Percentiles rank a stretch among this genome's conserved stretches.
phyloP scores from a whole-genome alignment of 371 early-diverging fungal species.

The Funneliformis caledonium region DNA sequence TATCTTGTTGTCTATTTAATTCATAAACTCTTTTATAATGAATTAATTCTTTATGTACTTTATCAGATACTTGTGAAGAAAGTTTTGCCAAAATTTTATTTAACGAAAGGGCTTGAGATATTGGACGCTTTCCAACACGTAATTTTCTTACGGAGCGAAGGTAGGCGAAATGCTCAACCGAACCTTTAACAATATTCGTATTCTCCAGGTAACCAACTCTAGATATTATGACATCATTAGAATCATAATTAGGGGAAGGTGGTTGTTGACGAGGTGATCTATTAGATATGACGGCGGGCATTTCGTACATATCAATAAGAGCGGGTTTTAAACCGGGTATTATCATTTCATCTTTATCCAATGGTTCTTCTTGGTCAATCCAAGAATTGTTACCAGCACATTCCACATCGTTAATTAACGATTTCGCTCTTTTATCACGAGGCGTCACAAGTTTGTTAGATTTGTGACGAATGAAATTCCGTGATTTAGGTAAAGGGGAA shows the following conservation, averaged over 20 bases:
- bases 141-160: constrained; percentile 12
- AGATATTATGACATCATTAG: too few relatives aligned
- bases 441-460: too few relatives aligned
- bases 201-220: background rate
- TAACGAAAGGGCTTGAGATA: background rate
- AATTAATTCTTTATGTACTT: constrained; percentile 9
- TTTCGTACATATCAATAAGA: background rate
- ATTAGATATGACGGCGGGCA: background rate
- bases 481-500: too few relatives aligned
- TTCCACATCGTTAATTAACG: too few relatives aligned
- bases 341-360: too few relatives aligned
- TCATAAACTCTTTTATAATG: constrained; percentile 6
- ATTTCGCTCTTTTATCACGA: too few relatives aligned
- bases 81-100: constrained; percentile 4
- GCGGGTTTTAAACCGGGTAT: too few relatives aligned
- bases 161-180: constrained; percentile 17
- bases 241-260: background rate
- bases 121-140: background rate
- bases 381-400: too few relatives aligned
- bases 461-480: too few relatives aligned
- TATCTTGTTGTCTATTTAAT: background rate
- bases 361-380: too few relatives aligned
- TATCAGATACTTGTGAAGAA: background rate
- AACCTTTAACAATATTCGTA: constrained; percentile 1
- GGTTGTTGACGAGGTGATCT: background rate